Conservation (phyloP, 306 rosid species). For the Cucumis hystrix region DNA sequence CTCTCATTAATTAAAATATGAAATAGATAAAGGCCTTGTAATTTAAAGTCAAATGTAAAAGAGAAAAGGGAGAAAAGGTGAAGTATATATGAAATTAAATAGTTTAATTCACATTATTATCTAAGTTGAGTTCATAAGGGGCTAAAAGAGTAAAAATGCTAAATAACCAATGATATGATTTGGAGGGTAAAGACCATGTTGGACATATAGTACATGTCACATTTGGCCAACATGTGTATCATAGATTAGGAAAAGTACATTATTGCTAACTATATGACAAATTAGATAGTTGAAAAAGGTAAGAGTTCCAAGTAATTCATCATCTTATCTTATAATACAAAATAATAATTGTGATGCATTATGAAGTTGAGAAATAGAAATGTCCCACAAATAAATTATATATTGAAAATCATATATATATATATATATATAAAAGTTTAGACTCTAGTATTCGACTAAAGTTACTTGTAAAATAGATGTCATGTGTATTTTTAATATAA, state of each 20-base stretch:
- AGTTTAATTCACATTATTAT: too few relatives aligned
- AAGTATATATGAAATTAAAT: too few relatives aligned
- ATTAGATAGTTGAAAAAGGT: neutral
- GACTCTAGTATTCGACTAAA: neutral
- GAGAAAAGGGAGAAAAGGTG: too few relatives aligned
- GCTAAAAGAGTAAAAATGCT: too few relatives aligned
- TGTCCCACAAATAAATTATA: neutral
- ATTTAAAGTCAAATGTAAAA: too few relatives aligned
- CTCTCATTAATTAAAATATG: too few relatives aligned
- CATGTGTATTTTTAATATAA: neutral
- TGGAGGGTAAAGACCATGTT: neutral
- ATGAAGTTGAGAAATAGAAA: neutral
- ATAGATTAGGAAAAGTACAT: neutral
- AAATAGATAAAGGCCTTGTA: too few relatives aligned
- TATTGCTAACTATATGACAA: neutral
- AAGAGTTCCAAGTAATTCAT: neutral
- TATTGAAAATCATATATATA: neutral
- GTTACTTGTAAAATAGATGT: neutral
- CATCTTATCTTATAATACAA: neutral
- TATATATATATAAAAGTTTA: too few relatives aligned
- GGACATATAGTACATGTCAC: neutral
- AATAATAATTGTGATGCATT: neutral
- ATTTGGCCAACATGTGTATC: neutral
- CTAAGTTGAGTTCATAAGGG: too few relatives aligned
- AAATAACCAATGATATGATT: too few relatives aligned